Evolutionary conservation across 768 basidiomycete species (phyloP), one percentile per base, ranked within the genome.

Genomic region (Hygrophoropsis aurantiaca): DNA sequence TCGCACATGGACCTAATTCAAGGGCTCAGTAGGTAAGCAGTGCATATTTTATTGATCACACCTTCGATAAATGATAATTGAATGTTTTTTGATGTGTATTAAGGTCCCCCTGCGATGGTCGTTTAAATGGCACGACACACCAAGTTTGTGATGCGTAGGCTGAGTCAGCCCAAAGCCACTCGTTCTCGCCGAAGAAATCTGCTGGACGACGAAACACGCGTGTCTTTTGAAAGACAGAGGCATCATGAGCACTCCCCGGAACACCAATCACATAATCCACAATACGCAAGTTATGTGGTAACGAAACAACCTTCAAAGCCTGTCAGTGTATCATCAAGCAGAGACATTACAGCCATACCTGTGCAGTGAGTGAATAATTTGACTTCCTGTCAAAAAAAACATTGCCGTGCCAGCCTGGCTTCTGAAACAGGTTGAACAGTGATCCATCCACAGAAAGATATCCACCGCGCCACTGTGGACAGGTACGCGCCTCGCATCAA

Each of bases 51-150:
- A n/a, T 32, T 40, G 3, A 7, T 47, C n/a, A 5, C 33, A 61
- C 53, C 36, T 53, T 56, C 2, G 59, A 64, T 7, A 65, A 3
- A 41, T 56, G 24, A n/a, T 49, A 50, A 11, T 65, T 65, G 24
- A 59, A 65, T 1, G 41, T 51, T 16, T 52, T 53, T 11, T 64
- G 56, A 39, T 49, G 37, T 2, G 16, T 20, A 11, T 49, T 48
- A n/a, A 66, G 38, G 8, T 35, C 35, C 6, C 51, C 54, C 2
- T 24, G 35, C 10, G 36, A 27, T 26, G 59, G 55, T 44, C 40
- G 42, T n/a, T 60, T 65, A 43, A 60, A 66, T 10, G 64, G 60
- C 5, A 56, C 40, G 1, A 66, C 9, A 50, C 53, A 65, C 64
- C 59, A 65, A 27, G 50, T 21, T 7, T 50, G 38, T 7, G 30